Evolutionary conservation across 805 yeast genomes (phyloP).

Genomic region (Lachancea thermotolerans): DNA sequence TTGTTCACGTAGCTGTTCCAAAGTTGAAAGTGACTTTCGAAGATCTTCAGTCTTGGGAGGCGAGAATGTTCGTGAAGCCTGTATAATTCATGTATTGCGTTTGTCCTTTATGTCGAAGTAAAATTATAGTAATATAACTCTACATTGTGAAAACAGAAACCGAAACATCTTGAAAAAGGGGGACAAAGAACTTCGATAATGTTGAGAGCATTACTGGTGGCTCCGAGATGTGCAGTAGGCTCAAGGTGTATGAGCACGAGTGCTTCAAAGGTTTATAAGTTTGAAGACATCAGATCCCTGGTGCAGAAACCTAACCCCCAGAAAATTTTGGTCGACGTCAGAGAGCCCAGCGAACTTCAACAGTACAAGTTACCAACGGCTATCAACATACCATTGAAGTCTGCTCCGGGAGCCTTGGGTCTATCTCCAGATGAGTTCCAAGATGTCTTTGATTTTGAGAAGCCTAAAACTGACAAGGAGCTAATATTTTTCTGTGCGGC

Average conservation of each 20-base stretch:
- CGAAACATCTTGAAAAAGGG: no score
- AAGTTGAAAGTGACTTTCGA: no score
- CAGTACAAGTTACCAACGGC: conserved; percentile 80
- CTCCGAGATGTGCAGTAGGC: neutral
- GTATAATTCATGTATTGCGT: no score
- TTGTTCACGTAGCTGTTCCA: no score
- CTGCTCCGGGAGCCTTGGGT: conserved; percentile 88
- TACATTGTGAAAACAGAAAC: no score
- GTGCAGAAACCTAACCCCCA: conserved; percentile 41
- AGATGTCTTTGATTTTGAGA: conserved; percentile 71
- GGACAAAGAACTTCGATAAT: neutral
- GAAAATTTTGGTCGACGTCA: conserved; percentile 71
- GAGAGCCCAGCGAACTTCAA: conserved; percentile 77
- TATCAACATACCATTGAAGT: conserved; percentile 80
- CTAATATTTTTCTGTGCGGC: conserved; percentile 87
- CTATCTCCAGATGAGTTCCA: conserved; percentile 72
- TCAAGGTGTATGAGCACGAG: conserved; percentile 15
- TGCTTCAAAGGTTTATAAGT: conserved; percentile 44
- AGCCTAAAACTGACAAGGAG: conserved; percentile 66
- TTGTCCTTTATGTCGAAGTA: no score
- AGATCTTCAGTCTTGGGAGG: no score
- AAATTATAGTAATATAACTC: no score
- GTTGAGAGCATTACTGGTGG: conserved; percentile 1
- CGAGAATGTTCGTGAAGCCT: no score
- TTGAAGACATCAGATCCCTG: conserved; percentile 44